Base-by-base conservation (phyloP, 2,329 filamentous ascomycete genomes). In the Saccharata proteae region DNA sequence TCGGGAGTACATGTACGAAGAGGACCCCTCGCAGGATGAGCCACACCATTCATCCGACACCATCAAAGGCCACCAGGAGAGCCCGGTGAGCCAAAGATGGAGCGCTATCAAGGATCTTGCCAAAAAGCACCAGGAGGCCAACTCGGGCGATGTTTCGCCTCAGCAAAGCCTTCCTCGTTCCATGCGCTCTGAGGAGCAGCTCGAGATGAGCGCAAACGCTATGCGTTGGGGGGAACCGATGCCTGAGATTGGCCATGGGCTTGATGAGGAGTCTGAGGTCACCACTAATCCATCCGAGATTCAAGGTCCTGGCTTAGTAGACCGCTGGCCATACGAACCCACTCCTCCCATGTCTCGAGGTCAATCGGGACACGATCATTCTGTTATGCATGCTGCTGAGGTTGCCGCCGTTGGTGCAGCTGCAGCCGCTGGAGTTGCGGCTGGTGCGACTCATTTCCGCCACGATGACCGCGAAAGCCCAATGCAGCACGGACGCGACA, bases 221-320 rank as follows among this genome's bases (percentile, higher is more conserved):
- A 52, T 86, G 38, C 83, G 83, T 3, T 68, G 77, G 40, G 58
- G 71, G 20, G 59, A 76, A 43, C 78, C 80, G 4, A 71, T 86
- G 62, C 82, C 80, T 0, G 84, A 86, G 47, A 75, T 81, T 45
- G 83, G 79, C 4, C 79, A 82, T 40, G 65, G 61, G 26, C 51
- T 67, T 13, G 69, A 71, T 35, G 57, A 62, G 23, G 60, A 64
- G 30, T 69, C 64, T 14, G 84, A 92, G 38, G 68, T 83, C 11
- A 77, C 74, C 26, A 93, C 85, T 12, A 92, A 92, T 48, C 84
- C 84, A 3, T 93, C 86, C 0, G 67, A 86, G 29, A 74, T 92
- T 23, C 71, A 85, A 41, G 83, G 80, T 12, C 77, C 77, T 1
- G 73, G 70, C 19, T 51, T 61, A 26, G 61, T 63, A 40, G 61